These are phyloP conservation scores for Trapa bicornis DNA, from an alignment of 345 rosid genomes.

Conservation along the genomic window DNA sequence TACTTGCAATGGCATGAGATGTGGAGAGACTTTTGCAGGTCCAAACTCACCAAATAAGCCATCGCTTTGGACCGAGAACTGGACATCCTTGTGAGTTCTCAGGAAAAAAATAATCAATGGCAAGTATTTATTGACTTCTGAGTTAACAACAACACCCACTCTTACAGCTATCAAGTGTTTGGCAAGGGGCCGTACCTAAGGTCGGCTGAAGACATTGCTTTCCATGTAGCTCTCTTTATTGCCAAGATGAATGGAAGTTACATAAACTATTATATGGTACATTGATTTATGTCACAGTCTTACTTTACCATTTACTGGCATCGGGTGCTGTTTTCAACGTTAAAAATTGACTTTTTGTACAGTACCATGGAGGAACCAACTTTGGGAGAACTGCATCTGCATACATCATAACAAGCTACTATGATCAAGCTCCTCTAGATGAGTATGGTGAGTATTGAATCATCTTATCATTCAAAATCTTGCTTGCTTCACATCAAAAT, in stretches of 20 bases:
- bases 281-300: background rate
- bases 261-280: slow-evolving; percentile 86
- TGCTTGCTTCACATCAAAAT: background rate
- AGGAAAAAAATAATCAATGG: background rate
- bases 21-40: slow-evolving; percentile 71
- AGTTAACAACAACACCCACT: background rate
- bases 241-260: slow-evolving; percentile 71
- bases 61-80: slow-evolving; percentile 74
- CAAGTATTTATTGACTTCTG: background rate
- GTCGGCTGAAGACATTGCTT: slow-evolving; percentile 75
- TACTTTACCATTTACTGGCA: background rate
- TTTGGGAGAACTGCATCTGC: slow-evolving; percentile 74
- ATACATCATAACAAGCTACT: slow-evolving; percentile 55
- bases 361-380: slow-evolving; percentile 98
- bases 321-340: background rate
- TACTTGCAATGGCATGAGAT: slow-evolving; percentile 74
- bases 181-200: slow-evolving; percentile 53
- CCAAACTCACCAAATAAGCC: slow-evolving; percentile 84
- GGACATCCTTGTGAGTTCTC: slow-evolving; percentile 74
- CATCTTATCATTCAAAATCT: background rate
- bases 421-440: slow-evolving; percentile 85
- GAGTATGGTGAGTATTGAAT: slow-evolving; percentile 54
- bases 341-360: background rate
- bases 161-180: slow-evolving; percentile 54
- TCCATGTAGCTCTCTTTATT: slow-evolving; percentile 56